Base-by-base conservation (phyloP, 2,329 filamentous ascomycete species). In the Calonectria hongkongensis region DNA sequence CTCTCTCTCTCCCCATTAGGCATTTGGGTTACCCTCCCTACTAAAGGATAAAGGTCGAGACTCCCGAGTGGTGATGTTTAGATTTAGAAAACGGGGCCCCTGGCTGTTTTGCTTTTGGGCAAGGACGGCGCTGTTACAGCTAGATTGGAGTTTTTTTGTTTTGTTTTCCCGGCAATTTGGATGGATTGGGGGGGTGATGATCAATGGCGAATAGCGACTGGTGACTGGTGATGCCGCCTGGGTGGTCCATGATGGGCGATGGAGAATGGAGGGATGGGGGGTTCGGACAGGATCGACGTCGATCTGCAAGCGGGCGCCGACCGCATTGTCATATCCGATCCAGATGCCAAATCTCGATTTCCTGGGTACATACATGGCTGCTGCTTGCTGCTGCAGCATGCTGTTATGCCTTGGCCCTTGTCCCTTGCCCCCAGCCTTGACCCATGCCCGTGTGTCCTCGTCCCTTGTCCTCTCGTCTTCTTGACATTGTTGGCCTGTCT, bases 301-400 rank as follows among this genome's bases (percentile, higher is more conserved):
- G 75, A 79, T 78, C 76, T 74, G 66, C 75, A 76, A 64, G 69
- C 64, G 71, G 72, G 70, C 69, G 58, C 65, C 70, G 66, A 68
- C 73, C 74, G 71, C 72, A 75, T 75, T 73, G 67, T 72, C 71
- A 67, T 73, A 63, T 68, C 66, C 70, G 77, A 79, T 79, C 70
- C 72, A 77, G 74, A 77, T 79, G 75, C 73, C 70, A 79, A 79
- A 79, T 79, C 76, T 77, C 75, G 77, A 79, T 77, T 77, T 67
- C 58, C 70, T 41, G 41, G 70, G 27, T 67, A 51, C 43, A 58
- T 36, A 39, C 30, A 58, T 36, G 33, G 33, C 54, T 25, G 21
- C 33, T 7, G 33, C 36, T 28, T 33, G 30, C 54, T 60, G n/a
- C 58, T 62, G 25, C 36, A 45, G 25, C 16, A 45, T 30, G 25